Evolutionary conservation across 345 rosid genomes (phyloP).

Genomic region (Citrus reticulata): DNA sequence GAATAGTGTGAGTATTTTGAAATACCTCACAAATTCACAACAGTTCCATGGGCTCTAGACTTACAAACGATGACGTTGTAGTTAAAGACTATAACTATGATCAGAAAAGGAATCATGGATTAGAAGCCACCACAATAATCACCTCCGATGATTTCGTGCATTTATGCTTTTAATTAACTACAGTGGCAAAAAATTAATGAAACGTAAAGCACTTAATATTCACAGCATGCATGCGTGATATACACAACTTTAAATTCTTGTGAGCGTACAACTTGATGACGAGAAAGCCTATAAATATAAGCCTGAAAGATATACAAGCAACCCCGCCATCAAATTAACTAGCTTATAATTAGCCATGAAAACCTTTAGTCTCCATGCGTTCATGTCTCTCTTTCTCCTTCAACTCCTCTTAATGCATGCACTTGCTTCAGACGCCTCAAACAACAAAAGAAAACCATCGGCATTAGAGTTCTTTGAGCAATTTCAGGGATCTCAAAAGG

Average conservation of each 20-base stretch:
- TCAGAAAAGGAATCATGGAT: no score
- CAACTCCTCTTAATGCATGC: neutral
- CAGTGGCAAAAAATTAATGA: no score
- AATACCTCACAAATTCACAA: no score
- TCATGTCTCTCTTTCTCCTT: neutral
- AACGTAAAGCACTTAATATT: no score
- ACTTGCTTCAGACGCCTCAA: neutral
- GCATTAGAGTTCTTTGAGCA: neutral
- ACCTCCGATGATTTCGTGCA: no score
- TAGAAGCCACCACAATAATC: no score
- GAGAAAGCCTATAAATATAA: neutral
- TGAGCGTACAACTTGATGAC: neutral
- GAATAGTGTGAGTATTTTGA: no score
- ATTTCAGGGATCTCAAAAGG: constrained; percentile 12
- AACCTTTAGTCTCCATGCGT: neutral
- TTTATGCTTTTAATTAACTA: no score
- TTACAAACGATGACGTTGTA: no score
- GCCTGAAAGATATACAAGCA: neutral
- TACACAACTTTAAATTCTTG: neutral
- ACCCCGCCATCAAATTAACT: neutral
- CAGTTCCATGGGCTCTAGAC: no score
- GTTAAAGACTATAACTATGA: no score
- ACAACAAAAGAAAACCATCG: neutral
- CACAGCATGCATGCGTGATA: no score
- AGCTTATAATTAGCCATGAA: neutral